phyloP scores from a whole-genome alignment of 2,329 filamentous ascomycete species.

The Exutisphaerella laricina region DNA sequence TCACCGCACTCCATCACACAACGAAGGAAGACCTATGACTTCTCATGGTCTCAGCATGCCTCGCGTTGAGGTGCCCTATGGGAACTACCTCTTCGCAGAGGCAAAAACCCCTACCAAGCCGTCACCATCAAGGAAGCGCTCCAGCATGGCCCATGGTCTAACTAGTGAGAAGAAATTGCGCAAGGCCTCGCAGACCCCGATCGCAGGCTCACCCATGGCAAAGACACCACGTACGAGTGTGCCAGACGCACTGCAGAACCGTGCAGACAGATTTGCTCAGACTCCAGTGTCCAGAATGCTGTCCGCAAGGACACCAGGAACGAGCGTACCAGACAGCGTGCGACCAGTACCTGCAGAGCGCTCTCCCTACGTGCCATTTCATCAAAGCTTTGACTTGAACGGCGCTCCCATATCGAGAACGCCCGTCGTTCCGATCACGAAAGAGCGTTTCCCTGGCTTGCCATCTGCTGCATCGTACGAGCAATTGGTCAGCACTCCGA shows the following conservation, averaged over 20 bases:
- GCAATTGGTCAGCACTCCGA: slow-evolving; percentile 7
- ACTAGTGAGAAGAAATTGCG: slow-evolving; percentile 6
- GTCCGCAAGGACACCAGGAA: slow-evolving; percentile 3
- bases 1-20: slow-evolving; percentile 16
- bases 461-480: slow-evolving; percentile 12
- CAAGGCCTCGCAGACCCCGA: slow-evolving; percentile 3
- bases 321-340: slow-evolving; percentile 1
- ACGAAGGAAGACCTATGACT: slow-evolving; percentile 23
- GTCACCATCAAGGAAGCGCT: neutral
- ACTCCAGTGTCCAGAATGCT: slow-evolving; percentile 2
- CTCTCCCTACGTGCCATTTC: slow-evolving; percentile 1
- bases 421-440: neutral
- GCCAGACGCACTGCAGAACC: neutral
- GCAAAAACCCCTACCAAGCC: neutral
- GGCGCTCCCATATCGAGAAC: neutral
- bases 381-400: neutral
- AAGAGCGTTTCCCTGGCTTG: slow-evolving; percentile 17
- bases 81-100: slow-evolving; percentile 3
- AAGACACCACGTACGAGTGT: slow-evolving; percentile 12
- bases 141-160: slow-evolving; percentile 2
- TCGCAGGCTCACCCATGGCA: slow-evolving; percentile 1
- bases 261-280: neutral
- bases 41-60: slow-evolving; percentile 29
- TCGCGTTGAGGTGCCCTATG: slow-evolving; percentile 19
- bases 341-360: neutral